A percentile compares a stretch with the other conserved stretches of the same genome.
Conservation (phyloP, 108 stramenopile genomes). For the Chaetoceros tenuissimus region DNA sequence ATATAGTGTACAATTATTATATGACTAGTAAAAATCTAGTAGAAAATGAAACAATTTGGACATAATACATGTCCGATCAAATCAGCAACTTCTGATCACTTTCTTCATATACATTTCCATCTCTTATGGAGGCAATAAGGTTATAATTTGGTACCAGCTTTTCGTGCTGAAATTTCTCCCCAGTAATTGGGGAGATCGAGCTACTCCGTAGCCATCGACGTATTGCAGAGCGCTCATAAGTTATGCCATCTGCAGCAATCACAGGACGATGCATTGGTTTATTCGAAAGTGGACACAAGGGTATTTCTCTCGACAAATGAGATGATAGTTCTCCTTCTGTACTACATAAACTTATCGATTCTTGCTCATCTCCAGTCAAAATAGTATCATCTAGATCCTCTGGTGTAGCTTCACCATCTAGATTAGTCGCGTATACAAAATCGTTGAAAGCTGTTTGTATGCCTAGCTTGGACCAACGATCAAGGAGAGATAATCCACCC, state of each 20-base stretch:
- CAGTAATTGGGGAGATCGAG: conserved; percentile 75
- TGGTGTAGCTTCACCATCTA: conserved; percentile 60
- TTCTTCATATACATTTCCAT: background rate
- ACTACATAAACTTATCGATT: background rate
- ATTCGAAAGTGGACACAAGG: conserved; percentile 87
- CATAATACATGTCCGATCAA: too few relatives aligned
- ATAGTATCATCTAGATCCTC: conserved; percentile 11
- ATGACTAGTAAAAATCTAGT: too few relatives aligned
- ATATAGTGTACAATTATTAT: too few relatives aligned
- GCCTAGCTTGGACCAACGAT: conserved; percentile 66
- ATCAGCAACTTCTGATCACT: too few relatives aligned
- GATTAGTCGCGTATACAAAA: conserved; percentile 58
- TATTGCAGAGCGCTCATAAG: conserved; percentile 90
- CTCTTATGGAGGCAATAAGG: conserved; percentile 50
- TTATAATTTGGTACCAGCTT: conserved; percentile 79
- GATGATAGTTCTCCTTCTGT: conserved; percentile 6
- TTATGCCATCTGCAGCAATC: conserved; percentile 75
- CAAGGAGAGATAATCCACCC: conserved; percentile 33
- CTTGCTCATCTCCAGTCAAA: background rate
- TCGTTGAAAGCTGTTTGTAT: conserved; percentile 49
- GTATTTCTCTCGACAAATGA: conserved; percentile 40
- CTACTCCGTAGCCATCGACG: conserved; percentile 73
- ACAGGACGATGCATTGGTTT: conserved; percentile 89
- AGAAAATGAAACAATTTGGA: too few relatives aligned
- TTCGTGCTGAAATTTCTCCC: conserved; percentile 50